Evolutionary conservation across 2,329 filamentous ascomycete species (phyloP).

Genomic region (Diaporthe eres): DNA sequence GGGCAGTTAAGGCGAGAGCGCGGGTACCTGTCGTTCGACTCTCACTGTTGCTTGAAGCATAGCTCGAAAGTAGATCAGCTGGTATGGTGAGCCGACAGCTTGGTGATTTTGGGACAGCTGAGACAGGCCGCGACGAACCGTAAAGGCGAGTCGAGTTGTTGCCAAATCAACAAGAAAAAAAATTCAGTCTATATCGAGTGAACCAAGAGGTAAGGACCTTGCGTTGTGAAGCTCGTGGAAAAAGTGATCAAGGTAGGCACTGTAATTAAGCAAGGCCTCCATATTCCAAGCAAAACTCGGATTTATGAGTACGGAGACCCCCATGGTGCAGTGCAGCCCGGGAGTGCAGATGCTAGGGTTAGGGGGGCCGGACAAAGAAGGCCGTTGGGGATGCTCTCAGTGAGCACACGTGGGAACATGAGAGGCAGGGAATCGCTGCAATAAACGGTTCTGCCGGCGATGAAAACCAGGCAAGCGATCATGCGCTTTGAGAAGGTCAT

Average conservation of each 20-base stretch:
- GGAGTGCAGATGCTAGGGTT: neutral
- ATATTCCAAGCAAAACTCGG: neutral
- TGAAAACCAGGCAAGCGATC: neutral
- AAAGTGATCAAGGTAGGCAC: neutral
- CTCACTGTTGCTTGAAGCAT: neutral
- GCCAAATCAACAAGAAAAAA: neutral
- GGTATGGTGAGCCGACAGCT: neutral
- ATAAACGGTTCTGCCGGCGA: neutral
- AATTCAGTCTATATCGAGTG: no score
- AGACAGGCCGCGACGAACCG: neutral
- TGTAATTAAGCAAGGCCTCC: neutral
- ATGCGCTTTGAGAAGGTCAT: neutral
- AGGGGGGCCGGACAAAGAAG: neutral
- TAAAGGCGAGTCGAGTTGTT: neutral
- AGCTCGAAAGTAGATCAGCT: neutral
- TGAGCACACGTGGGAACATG: neutral
- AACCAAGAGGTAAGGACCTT: neutral
- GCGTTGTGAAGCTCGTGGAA: neutral
- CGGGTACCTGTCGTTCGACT: rapidly evolving
- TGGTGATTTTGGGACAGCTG: no score
- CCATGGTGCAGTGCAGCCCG: neutral
- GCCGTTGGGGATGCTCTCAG: neutral
- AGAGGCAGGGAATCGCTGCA: neutral
- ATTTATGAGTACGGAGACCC: neutral
- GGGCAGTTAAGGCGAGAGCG: neutral